phyloP scores from a whole-genome alignment of 2,329 filamentous ascomycete genomes.

The Penicillium capsulatum region DNA sequence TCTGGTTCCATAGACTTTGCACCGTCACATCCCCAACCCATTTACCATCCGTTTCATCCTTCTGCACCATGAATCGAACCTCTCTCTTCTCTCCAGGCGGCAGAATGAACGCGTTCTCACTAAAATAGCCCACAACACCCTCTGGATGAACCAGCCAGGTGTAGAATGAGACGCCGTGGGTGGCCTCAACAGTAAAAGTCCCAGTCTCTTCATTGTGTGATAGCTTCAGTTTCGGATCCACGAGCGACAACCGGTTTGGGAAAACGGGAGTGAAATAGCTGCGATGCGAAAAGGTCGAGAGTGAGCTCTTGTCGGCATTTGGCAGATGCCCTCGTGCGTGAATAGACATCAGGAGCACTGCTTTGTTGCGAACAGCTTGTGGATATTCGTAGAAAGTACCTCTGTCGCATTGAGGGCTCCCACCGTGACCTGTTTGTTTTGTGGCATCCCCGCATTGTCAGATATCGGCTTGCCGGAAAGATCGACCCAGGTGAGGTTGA shows the following conservation, averaged over 20 bases:
- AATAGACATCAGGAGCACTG: conserved; percentile 46
- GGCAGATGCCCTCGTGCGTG: conserved; percentile 45
- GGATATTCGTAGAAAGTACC: conserved; percentile 41
- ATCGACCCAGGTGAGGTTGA: conserved; percentile 51
- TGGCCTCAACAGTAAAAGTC: conserved; percentile 48
- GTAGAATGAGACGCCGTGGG: conserved; percentile 49
- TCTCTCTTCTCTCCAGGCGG: conserved; percentile 43
- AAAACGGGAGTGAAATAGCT: conserved; percentile 50
- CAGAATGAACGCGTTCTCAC: conserved; percentile 53
- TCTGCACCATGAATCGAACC: conserved; percentile 46
- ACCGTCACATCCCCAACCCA: conserved; percentile 50
- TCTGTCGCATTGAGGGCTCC: conserved; percentile 52
- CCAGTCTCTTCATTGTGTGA: conserved; percentile 27
- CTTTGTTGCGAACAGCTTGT: conserved; percentile 35
- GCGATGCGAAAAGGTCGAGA: conserved; percentile 45
- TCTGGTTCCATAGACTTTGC: conserved; percentile 51
- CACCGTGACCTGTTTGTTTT: conserved; percentile 40
- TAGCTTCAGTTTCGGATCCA: conserved; percentile 48
- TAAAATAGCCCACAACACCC: conserved; percentile 49
- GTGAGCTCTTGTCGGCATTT: conserved; percentile 38
- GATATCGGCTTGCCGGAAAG: conserved; percentile 46
- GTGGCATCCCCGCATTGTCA: conserved; percentile 33
- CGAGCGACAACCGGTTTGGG: conserved; percentile 45
- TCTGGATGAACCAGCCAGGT: conserved; percentile 54
- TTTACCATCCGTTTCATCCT: conserved; percentile 40